Base-by-base conservation (phyloP, 2,329 filamentous ascomycete genomes). In the Stachybotrys chlorohalonatus region DNA sequence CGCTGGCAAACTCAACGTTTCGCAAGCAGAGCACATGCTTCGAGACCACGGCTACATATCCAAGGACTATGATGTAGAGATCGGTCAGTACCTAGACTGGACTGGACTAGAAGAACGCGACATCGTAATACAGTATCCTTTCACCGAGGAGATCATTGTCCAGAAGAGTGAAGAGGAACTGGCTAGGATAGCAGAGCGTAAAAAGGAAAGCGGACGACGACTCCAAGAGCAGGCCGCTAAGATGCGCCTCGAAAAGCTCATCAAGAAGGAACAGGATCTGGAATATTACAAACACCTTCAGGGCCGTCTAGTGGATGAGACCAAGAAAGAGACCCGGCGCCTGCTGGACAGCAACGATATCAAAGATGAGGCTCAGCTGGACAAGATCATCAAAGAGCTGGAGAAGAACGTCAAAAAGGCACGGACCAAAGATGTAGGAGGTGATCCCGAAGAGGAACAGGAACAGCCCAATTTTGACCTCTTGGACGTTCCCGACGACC, bases 161-260 rank as follows among this genome's bases (percentile, higher is more conserved):
- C 89, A 96, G 67, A 99, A 99, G 75, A 94, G 87, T 1, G 90
- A 95, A 66, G 94, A 97, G 68, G 94, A 99, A 69, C 80, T 99
- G 15, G 90, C 89, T 2, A 81, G 85, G 47, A 90, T 95, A 59
- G 91, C 93, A 11, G 94, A 99, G 75, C 87, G 93, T 68, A 90
- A 95, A 66, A 95, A 95, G 69, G 94, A 99, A 71, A 94, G 90
- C 62, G 94, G 94, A 0, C 81, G 94, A 59, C 81, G 95, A 49
- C 68, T 99, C 31, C 94, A 99, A 69, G 91, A 96, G 64, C 94
- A 99, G 70, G 94, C 94, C 0, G 93, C 93, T 9, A 97, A 96
- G 71, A 96, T 96, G 90, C 86, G 94, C 7, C 75, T 99, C 1
- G 94, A 99, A 60, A 95, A 95, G 64, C 77, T 99, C 50, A 90